Evolutionary conservation across 2,329 filamentous ascomycete species (phyloP).

Genomic region (Paracoccidioides lutzii): DNA sequence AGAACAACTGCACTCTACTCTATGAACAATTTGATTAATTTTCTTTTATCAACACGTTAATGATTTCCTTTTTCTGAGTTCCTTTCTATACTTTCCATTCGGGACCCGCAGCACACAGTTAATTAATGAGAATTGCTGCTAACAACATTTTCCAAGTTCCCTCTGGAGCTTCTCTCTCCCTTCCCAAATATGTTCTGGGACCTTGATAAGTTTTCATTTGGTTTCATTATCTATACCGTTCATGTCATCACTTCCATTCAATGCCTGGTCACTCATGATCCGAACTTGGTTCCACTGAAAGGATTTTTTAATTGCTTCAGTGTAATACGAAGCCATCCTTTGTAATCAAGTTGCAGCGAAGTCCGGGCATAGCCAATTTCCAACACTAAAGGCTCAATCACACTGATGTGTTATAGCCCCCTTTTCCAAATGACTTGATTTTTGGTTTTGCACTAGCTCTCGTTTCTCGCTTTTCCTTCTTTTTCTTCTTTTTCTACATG

Average conservation of each 20-base stretch:
- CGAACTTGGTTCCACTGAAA: neutral
- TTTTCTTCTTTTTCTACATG: neutral
- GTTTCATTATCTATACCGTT: neutral
- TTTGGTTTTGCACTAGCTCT: neutral
- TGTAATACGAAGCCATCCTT: neutral
- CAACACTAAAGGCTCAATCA: neutral
- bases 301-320: neutral
- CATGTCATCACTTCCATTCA: neutral
- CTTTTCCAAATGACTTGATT: neutral
- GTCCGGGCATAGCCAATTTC: neutral
- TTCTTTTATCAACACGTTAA: neutral
- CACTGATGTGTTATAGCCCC: neutral
- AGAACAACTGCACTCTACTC: neutral
- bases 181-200: constrained; percentile 15
- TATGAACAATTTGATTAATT: neutral
- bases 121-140: constrained; percentile 1
- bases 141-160: neutral
- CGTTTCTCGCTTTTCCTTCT: neutral
- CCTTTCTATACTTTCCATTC: neutral
- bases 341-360: neutral
- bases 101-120: constrained; percentile 1
- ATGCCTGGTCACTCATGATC: neutral
- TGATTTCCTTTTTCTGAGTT: neutral
- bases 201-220: constrained; percentile 12
- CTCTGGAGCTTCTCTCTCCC: constrained; percentile 15